These are phyloP conservation scores for Volvox reticuliferus DNA, from an alignment of 139 green algal genomes.

Conservation along the genomic window DNA sequence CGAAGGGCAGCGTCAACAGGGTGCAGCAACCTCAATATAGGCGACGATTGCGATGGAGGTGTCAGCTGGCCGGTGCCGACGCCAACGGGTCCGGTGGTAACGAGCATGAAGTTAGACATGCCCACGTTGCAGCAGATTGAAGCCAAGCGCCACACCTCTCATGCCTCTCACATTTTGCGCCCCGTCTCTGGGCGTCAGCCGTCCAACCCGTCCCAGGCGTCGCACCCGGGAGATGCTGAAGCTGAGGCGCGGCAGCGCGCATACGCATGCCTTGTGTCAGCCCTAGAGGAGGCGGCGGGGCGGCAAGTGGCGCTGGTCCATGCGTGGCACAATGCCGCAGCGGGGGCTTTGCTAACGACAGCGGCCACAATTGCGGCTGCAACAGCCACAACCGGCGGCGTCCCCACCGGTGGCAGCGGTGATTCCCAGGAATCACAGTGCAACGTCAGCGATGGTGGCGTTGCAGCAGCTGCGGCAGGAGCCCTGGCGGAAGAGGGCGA, in stretches of 20 bases:
- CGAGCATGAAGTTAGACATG: constrained; percentile 14
- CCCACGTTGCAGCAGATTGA: not conserved
- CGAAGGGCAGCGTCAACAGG: too few relatives aligned
- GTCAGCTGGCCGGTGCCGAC: not conserved
- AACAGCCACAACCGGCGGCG: not conserved
- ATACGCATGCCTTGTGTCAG: not conserved
- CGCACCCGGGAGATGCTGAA: not conserved
- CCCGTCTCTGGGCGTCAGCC: not conserved
- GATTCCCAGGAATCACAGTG: not conserved
- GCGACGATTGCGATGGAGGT: not conserved
- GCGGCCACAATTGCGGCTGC: not conserved
- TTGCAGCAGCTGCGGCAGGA: not conserved
- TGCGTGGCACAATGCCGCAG: constrained; percentile 33
- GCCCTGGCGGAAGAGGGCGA: not conserved
- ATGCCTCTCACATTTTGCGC: not conserved
- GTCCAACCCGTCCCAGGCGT: not conserved
- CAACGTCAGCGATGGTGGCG: not conserved
- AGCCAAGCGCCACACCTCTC: not conserved
- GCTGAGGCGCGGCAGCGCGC: not conserved
- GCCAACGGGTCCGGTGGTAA: not conserved
- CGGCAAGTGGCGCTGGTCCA: not conserved
- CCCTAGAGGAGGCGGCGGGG: not conserved
- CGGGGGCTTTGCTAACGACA: not conserved
- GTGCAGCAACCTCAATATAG: too few relatives aligned
- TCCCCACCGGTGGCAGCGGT: not conserved